Base-by-base conservation (phyloP, 169 alveolate species). In the Plasmodium sp. region DNA sequence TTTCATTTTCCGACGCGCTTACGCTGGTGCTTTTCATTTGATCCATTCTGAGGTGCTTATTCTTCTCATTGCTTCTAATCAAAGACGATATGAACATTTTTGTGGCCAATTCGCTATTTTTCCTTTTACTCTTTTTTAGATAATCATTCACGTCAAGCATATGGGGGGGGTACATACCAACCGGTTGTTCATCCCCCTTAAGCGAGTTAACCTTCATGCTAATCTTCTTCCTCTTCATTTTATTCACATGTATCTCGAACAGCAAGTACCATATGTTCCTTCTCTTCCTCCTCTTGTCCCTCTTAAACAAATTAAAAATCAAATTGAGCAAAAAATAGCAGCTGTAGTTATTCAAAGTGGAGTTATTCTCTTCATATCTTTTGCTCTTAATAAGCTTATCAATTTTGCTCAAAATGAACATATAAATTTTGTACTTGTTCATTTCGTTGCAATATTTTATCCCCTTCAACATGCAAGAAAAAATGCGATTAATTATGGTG, bases 351-450 rank as follows among this genome's bases (percentile, higher is more conserved):
- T 86, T 86, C 27, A 86, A 22, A 2, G 93, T 86, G 1, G 93
- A 86, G 62, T 86, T 86, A 3, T 77, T 75, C 36, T 86, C 67
- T 86, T 79, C 93, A 73, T 84, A 72, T 10, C 83, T 71, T 75
- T 77, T 51, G 3, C 51, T 86, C 81, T 86, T 86, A 71, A 86
- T 77, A 77, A 86, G 81, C 77, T 18, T 74, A 71, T 86, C 93
- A 16, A 86, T 86, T 77, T 86, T 86, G 72, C 86, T 77, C 43
- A 86, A 51, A 31, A 86, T 86, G 18, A 71, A 86, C 36, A 34
- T 45, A 71, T 86, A 86, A 56, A 86, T 86, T 86, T 86, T 86
- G 58, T 86, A 86, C 81, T 86, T 86, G 81, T 77, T 86, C 27
- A 79, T 2, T 56, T 75, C 93, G 18, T 39, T 86, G n/a, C 81